Base-by-base conservation (phyloP, 2,329 filamentous ascomycete genomes). In the Ophiostoma populinum region DNA sequence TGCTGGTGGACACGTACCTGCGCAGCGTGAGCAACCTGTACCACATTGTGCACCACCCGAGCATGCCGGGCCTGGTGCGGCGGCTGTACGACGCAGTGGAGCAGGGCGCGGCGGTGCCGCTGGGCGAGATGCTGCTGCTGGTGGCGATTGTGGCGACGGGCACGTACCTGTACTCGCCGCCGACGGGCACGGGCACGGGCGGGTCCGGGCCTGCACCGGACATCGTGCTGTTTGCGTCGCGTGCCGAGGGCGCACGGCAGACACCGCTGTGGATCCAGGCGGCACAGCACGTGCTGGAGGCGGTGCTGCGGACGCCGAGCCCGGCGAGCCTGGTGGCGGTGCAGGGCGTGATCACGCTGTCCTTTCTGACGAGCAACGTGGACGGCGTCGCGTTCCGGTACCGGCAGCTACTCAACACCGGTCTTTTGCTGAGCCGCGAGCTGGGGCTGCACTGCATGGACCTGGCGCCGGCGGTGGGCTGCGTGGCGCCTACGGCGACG, bases 41-140 rank as follows among this genome's bases (percentile, higher is more conserved):
- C 20, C 37, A 39, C 26, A 39, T 39, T 26, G 37, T 39, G 10
- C 30, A 36, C 25, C 30, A 36, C 24, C 37, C 37, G 10, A 21
- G 34, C 6, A 21, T 36, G 20, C 37, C 25, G 2, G 13, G 8
- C 11, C 15, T 15, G 2, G 22, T 39, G 11, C 19, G 24, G 7
- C 9, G 19, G 10, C 12, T 39, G 11, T 39, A 39, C 25, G 34
- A 33, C 24, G 5, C 25, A 5, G 18, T 29, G 11, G 32, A 38
- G 15, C 18, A 25, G 12, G 24, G 8, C 4, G 18, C 5, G 2
- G 13, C 13, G 9, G 15, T 32, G 1, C 6, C 31, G 7, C 26
- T 38, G 18, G 37, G 34, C 21, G 33, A 33, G 9, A 21, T 30
- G 6, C 16, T 36, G 20, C 12, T 39, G 17, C 20, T 39, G 21